Evolutionary conservation across 495 filamentous ascomycete species (phyloP).

Genomic region (Penicillium taxi): DNA sequence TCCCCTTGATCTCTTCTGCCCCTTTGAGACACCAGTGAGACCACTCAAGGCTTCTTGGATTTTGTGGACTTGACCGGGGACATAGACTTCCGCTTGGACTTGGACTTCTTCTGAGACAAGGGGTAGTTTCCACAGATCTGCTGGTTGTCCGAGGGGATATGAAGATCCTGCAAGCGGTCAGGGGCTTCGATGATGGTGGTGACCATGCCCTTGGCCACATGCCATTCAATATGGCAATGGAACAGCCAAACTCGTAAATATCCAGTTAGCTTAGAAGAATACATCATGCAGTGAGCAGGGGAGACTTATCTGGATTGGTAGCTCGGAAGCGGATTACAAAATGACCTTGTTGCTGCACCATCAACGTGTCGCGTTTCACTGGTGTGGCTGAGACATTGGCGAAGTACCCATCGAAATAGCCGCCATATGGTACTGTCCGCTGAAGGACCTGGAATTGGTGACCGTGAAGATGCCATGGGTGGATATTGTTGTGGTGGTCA

Average conservation of each 20-base stretch:
- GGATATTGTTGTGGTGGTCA: slow-evolving; percentile 64
- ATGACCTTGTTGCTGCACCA: slow-evolving; percentile 45
- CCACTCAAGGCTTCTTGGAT: too few species aligned
- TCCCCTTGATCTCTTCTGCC: too few species aligned
- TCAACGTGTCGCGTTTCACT: slow-evolving; percentile 48
- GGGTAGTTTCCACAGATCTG: too few species aligned
- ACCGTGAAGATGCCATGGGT: slow-evolving; percentile 85
- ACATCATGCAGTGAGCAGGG: too few species aligned
- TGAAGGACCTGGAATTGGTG: slow-evolving; percentile 70
- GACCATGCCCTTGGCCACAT: slow-evolving; percentile 38
- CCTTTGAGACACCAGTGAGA: too few species aligned
- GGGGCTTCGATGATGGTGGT: slow-evolving; percentile 49
- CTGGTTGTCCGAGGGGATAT: slow-evolving; percentile 59
- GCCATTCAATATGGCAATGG: slow-evolving; percentile 65
- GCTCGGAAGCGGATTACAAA: slow-evolving; percentile 61
- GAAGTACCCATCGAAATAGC: slow-evolving; percentile 27
- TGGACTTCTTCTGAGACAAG: too few species aligned
- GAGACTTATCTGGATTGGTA: slow-evolving; percentile 57
- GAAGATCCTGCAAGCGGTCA: slow-evolving; percentile 47
- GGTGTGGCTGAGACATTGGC: slow-evolving; percentile 30
- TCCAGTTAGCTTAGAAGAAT: too few species aligned
- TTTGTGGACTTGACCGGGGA: too few species aligned
- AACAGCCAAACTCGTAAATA: too few species aligned
- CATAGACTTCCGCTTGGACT: too few species aligned
- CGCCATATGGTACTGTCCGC: slow-evolving; percentile 35